These are phyloP conservation scores for Quercus dentata DNA, from an alignment of 306 rosid species.

Conservation along the genomic window DNA sequence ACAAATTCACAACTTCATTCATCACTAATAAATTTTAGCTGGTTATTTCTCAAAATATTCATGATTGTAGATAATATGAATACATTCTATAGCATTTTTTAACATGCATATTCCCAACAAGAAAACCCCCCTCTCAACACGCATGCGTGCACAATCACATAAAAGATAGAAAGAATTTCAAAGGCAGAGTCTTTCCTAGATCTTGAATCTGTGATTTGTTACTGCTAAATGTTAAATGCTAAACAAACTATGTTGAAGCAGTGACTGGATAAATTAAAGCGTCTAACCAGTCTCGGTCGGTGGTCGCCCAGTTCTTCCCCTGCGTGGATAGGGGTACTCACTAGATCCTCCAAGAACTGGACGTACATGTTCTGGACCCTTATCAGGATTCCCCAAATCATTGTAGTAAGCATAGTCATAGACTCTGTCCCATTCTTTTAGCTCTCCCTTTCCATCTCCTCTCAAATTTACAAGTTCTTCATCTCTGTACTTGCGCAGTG, in stretches of 20 bases:
- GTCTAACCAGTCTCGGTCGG: slow-evolving; percentile 45
- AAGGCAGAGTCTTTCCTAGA: neutral
- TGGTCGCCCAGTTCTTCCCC: slow-evolving; percentile 75
- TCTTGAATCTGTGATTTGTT: neutral
- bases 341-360: slow-evolving; percentile 68
- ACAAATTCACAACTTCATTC: neutral
- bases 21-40: neutral
- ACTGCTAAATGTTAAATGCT: neutral
- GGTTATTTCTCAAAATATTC: neutral
- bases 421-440: slow-evolving; percentile 63
- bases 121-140: neutral
- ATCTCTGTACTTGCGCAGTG: slow-evolving; percentile 43
- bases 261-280: neutral
- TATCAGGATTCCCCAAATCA: slow-evolving; percentile 59
- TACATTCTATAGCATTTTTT: neutral
- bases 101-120: too few species aligned
- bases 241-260: neutral
- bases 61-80: neutral
- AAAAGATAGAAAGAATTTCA: neutral
- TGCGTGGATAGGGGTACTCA: slow-evolving; percentile 67
- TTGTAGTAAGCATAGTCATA: slow-evolving; percentile 81
- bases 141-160: neutral
- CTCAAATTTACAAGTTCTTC: slow-evolving; percentile 55
- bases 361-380: slow-evolving; percentile 37
- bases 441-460: slow-evolving; percentile 72